Evolutionary conservation across 192 early-diverging fungal genomes (phyloP).

Genomic region (Coemansia sp.): DNA sequence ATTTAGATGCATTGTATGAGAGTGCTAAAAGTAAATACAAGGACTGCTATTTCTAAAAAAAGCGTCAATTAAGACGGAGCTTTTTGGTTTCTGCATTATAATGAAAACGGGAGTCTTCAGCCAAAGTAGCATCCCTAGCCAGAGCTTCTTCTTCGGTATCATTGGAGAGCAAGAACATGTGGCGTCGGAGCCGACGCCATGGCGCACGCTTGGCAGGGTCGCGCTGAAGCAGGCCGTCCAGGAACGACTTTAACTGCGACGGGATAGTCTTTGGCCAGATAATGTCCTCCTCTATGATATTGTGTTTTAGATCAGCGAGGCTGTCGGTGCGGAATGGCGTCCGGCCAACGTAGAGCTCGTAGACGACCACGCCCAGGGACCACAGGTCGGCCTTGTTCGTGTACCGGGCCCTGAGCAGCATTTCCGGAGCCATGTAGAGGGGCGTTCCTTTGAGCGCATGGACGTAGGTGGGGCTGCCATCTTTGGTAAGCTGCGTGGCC

Average conservation of each 20-base stretch:
- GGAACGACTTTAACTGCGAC: conserved; percentile 35
- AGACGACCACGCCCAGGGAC: conserved; percentile 54
- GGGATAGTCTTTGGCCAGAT: conserved; percentile 56
- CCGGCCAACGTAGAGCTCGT: conserved; percentile 55
- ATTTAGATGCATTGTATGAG: background rate
- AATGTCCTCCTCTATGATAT: conserved; percentile 54
- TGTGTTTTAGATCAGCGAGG: conserved; percentile 46
- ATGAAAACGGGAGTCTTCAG: background rate
- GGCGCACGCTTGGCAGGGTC: conserved; percentile 28
- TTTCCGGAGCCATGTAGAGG: conserved; percentile 52
- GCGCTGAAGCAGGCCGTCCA: conserved; percentile 39
- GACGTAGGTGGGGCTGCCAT: conserved; percentile 40
- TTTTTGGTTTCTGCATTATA: conserved; percentile 1
- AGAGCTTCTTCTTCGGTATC: conserved; percentile 37
- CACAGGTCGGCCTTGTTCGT: conserved; percentile 55
- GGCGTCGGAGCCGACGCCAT: conserved; percentile 34
- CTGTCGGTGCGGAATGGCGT: conserved; percentile 51
- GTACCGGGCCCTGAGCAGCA: conserved; percentile 49
- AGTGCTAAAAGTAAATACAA: background rate
- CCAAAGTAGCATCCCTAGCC: background rate
- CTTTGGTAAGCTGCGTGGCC: conserved; percentile 51
- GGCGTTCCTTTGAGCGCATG: conserved; percentile 52
- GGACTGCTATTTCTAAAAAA: background rate
- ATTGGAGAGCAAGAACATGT: conserved; percentile 31
- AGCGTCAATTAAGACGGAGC: background rate